Base-by-base conservation (phyloP, 2,329 filamentous ascomycete genomes). In the Hymenoscyphus fructigenus region DNA sequence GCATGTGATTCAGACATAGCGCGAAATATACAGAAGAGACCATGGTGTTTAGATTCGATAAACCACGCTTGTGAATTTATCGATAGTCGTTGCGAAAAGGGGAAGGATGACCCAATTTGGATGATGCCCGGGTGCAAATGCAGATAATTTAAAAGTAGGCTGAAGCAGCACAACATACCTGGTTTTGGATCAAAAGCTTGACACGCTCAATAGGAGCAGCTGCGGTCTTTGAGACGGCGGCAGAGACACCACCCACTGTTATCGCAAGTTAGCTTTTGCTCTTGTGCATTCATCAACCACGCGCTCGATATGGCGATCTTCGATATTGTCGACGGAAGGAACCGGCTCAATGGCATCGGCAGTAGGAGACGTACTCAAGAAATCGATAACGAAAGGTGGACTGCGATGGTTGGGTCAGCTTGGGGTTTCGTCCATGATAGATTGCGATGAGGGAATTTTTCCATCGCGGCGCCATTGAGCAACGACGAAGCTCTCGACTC, bases 111-210 rank as follows among this genome's bases (percentile, higher is more conserved):
- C 68, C 69, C 64, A 29, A 72, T 68, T 44, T 62, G 65, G 64
- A 64, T 36, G 60, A 61, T 64, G 57, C 32, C 66, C 36, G 55
- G 61, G 14, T 17, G 15, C 38, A 41, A 62, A 61, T 58, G 47
- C 4, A 23, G 20, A 26, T 14, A 41, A 63, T 15, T 41, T 58
- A 57, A 15, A 47, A 34, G 56, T 36, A 29, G 9, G 9, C 41
- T 55, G 57, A 61, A 58, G 62, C 26, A 28, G 53, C 2, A 60
- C 44, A 61, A 86, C 92, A 75, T 88, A 97, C 93, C 91, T 99
- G 95, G 88, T 99, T 99, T 89, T 99, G 95, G 86, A 99, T 96
- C 80, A 99, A 92, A 80, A 99, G 95, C 93, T 99, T 99, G 85
- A 99, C 91, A 93, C 95, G 95, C 93, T 99, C 95, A 78, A 99